Conservation (phyloP, 2,329 filamentous ascomycete genomes). For the Thielaviopsis ethacetica region DNA sequence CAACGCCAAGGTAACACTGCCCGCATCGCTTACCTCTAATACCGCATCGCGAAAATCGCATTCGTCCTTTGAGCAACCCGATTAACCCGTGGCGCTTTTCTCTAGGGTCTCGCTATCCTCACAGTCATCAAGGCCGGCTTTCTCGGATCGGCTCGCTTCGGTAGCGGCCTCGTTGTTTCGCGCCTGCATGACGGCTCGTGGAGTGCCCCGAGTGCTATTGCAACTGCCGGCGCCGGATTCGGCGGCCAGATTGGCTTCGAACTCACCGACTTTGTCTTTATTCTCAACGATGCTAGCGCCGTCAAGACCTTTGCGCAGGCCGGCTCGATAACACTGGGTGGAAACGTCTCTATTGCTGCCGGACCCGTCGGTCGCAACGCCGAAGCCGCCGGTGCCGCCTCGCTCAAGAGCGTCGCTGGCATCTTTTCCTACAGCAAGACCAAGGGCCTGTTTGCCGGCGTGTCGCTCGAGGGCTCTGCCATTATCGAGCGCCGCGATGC, state of each 20-base stretch:
- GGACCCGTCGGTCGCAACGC: conserved; percentile 89
- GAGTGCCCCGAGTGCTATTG: conserved; percentile 70
- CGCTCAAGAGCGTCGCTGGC: conserved; percentile 71
- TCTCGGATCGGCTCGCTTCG: conserved; percentile 66
- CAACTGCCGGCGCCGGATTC: conserved; percentile 65
- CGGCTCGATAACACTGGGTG: conserved; percentile 80
- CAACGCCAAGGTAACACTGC: conserved; percentile 59
- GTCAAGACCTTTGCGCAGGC: conserved; percentile 90
- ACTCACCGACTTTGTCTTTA: conserved; percentile 91
- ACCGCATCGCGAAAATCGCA: background rate
- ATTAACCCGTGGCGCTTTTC: background rate
- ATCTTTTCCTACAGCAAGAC: conserved; percentile 98
- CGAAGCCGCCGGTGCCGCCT: conserved; percentile 87
- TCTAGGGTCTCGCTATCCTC: conserved; percentile 61
- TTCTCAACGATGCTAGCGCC: conserved; percentile 78
- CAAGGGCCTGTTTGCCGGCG: conserved; percentile 90
- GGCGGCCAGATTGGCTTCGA: conserved; percentile 80
- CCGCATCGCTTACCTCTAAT: background rate
- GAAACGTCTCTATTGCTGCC: conserved; percentile 90
- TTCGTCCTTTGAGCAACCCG: background rate
- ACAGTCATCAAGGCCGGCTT: conserved; percentile 80
- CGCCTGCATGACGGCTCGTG: conserved; percentile 61
- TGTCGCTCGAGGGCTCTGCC: conserved; percentile 82
- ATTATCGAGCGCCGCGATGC: conserved; percentile 91
- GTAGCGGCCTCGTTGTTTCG: conserved; percentile 67